These are phyloP conservation scores for Phlyctochytrium bullatum DNA, from an alignment of 192 early-diverging fungal species.

Conservation along the genomic window DNA sequence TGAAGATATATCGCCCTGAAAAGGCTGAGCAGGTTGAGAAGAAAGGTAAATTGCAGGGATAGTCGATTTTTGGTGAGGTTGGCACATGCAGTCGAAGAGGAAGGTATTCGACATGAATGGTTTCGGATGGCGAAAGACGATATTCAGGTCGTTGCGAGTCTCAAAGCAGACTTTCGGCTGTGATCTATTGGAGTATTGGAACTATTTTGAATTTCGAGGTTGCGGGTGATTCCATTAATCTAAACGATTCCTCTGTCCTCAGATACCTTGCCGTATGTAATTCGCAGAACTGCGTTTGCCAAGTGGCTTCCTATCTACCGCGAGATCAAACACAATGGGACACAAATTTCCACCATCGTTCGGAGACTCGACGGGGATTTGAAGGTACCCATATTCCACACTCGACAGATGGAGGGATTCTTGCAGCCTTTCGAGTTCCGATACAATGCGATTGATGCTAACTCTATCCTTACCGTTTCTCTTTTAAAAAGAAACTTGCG, in stretches of 20 bases:
- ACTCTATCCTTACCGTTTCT: neutral
- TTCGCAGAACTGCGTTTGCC: constrained; percentile 21
- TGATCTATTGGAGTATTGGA: too few species aligned
- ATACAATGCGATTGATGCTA: neutral
- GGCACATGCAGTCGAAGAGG: neutral
- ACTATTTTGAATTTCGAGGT: neutral
- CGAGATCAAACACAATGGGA: constrained; percentile 15
- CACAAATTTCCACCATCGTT: constrained; percentile 25
- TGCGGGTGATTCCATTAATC: neutral
- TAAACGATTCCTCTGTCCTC: neutral
- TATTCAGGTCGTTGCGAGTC: neutral
- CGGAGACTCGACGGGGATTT: constrained; percentile 29
- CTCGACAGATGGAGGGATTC: too few species aligned
- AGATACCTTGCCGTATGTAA: constrained; percentile 22
- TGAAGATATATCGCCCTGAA: neutral
- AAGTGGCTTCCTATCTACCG: constrained; percentile 32
- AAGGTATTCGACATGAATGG: neutral
- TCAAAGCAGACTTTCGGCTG: neutral
- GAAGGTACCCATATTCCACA: too few species aligned
- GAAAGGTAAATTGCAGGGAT: neutral
- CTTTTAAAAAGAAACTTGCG: constrained; percentile 24
- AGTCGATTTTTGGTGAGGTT: neutral
- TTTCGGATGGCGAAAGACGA: neutral
- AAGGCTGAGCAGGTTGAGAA: neutral
- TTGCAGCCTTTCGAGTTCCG: neutral